These are phyloP conservation scores for Penicillium cinerascens DNA, from an alignment of 495 filamentous ascomycete species.

Conservation along the genomic window DNA sequence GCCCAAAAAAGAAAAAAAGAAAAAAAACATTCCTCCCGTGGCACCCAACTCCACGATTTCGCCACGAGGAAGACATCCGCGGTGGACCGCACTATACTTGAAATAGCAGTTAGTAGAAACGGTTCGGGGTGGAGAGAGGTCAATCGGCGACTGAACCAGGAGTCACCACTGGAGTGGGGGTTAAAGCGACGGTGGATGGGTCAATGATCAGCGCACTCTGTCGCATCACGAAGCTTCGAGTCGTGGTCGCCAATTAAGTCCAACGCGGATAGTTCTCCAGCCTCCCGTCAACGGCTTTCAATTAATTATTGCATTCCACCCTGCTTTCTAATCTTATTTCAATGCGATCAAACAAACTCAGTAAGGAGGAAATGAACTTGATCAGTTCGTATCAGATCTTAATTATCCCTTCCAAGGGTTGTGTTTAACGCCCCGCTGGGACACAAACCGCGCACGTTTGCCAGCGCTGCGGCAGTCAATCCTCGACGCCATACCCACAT, in stretches of 20 bases:
- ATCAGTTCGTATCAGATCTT: not conserved
- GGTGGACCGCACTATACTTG: conserved; percentile 10
- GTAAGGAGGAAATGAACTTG: conserved; percentile 9
- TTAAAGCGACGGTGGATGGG: conserved; percentile 9
- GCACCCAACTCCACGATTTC: conserved; percentile 19
- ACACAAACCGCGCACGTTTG: conserved; percentile 8
- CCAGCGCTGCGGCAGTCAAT: conserved; percentile 14
- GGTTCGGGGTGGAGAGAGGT: not conserved
- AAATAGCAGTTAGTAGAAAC: not conserved
- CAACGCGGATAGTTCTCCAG: not conserved
- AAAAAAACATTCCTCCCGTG: not conserved
- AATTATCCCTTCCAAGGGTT: not conserved
- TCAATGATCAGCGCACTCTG: conserved; percentile 9
- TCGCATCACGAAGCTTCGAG: conserved; percentile 8
- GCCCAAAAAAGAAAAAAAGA: not conserved
- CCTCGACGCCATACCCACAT: conserved; percentile 3
- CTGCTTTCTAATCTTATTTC: not conserved
- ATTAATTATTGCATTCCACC: not conserved
- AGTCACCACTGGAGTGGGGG: not conserved
- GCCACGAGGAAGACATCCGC: conserved; percentile 21
- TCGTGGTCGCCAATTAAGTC: conserved; percentile 6
- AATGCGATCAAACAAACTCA: conserved; percentile 4
- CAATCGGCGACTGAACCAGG: not conserved
- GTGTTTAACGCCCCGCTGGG: not conserved
- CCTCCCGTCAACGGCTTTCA: not conserved